A percentile compares a stretch with the other conserved stretches of the same genome.
phyloP scores from a whole-genome alignment of 805 yeast species.

The Yarrowia deformans region DNA sequence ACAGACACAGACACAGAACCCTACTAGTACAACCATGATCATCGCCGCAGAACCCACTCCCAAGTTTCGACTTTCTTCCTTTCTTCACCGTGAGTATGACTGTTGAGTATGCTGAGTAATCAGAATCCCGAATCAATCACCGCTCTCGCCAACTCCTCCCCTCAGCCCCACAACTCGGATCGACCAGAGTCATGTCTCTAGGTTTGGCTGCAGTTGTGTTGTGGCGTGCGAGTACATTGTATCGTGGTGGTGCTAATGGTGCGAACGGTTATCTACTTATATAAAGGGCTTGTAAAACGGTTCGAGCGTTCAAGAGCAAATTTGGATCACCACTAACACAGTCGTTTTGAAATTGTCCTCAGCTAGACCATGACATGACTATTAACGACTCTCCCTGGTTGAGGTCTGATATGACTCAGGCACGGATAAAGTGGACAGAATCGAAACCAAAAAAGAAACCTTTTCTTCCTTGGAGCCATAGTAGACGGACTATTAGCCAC shows the following conservation, averaged over 20 bases:
- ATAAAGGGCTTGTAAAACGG: no score
- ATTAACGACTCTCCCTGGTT: no score
- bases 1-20: neutral
- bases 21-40: neutral
- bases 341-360: neutral
- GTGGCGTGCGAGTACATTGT: no score
- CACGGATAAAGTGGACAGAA: neutral
- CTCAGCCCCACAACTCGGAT: conserved; percentile 5
- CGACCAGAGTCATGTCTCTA: conserved; percentile 28
- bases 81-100: conserved; percentile 3
- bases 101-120: no score
- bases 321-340: neutral
- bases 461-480: conserved; percentile 17
- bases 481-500: conserved; percentile 8
- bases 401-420: neutral
- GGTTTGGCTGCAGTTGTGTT: conserved; percentile 5
- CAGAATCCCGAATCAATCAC: no score
- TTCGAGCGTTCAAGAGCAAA: no score
- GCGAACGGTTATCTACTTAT: no score
- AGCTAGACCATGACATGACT: neutral
- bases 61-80: neutral
- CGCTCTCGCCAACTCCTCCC: no score
- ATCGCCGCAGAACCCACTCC: neutral
- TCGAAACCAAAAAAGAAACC: neutral
- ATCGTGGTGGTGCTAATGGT: no score